Evolutionary conservation across 768 basidiomycete species (phyloP).

Genomic region (Suillus subalutaceus): DNA sequence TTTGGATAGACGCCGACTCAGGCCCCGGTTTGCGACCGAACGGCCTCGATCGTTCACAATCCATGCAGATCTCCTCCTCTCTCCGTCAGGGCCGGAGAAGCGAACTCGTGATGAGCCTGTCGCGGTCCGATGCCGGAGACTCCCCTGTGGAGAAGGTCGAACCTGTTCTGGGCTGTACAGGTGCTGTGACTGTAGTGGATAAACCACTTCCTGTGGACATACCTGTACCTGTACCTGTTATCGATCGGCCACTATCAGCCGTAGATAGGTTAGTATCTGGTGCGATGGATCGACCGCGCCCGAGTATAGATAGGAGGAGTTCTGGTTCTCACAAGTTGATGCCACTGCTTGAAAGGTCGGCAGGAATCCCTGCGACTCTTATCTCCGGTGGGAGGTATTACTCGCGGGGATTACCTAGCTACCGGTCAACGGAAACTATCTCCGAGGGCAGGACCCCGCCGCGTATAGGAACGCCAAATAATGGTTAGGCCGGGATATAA

Average conservation of each 20-base stretch:
- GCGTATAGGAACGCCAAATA: constrained; percentile 14
- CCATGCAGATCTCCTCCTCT: constrained; percentile 25
- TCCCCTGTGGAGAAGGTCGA: constrained; percentile 2
- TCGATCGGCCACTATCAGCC: constrained; percentile 27
- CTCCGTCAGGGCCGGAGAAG: constrained; percentile 21
- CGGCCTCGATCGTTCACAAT: constrained; percentile 25
- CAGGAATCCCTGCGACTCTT: background rate
- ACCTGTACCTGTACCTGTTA: background rate
- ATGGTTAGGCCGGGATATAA: background rate
- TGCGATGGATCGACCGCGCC: constrained; percentile 16
- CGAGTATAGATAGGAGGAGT: constrained; percentile 31
- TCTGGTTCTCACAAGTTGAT: constrained; percentile 27
- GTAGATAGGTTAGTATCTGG: constrained; percentile 22
- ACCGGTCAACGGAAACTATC: constrained; percentile 14
- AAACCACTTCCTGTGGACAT: background rate
- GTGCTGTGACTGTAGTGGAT: background rate
- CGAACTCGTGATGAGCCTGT: constrained; percentile 31
- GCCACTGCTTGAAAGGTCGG: constrained; percentile 14
- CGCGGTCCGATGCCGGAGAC: constrained; percentile 11
- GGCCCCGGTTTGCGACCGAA: constrained; percentile 13
- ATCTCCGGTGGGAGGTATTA: constrained; percentile 16
- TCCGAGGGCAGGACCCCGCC: constrained; percentile 9
- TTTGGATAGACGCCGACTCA: constrained; percentile 52
- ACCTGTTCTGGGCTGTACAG: background rate
- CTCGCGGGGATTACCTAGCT: constrained; percentile 12